Evolutionary conservation across 1,284 basidiomycete genomes (phyloP), one percentile per base, ranked within the genome.

Genomic region (Fomitiporia mediterranea): DNA sequence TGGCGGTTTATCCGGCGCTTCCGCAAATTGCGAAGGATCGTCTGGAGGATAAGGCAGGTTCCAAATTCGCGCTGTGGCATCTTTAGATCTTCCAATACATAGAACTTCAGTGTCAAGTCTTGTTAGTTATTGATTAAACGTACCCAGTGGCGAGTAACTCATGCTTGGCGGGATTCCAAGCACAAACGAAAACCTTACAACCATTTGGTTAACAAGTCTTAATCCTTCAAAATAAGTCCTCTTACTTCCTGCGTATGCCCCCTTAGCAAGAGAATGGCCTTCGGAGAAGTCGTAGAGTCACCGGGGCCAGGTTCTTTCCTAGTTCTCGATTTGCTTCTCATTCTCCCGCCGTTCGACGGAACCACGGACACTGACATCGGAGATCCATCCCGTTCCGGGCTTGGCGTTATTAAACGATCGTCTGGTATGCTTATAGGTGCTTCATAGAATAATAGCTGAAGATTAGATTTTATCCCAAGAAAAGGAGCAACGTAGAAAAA

Each of bases 41-140:
- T 60, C 52, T 38, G 73, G 67, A 21, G 73, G 70, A 53, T 73
- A 70, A 35, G 84, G 80, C 21, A 91, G 68, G 60, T 84, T 76
- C 90, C 90, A 93, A 58, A 91, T 73, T 58, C 89, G 81, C 11
- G 90, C 79, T 7, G 83, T 75, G 38, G 84, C 82, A 68, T 93
- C 89, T 68, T 84, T 88, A 19, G 89, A 87, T 54, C 88, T 89
- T 63, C 59, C 23, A 34, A 49, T 40, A 53, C 17, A 43, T 44
- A 30, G 9, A 8, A 30, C 15, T 46, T 39, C 34, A 38, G 39
- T 32, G 55, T 50, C 28, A 40, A 13, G 19, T 27, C 30, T 28
- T 39, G 13, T 23, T 23, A 39, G 17, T 11, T 13, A 39, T 37
- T 37, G 23, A 47, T 58, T 30, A 37, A 25, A 65, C 78, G 53